phyloP scores from a whole-genome alignment of 257 asterid species.

The Eucommia ulmoides region DNA sequence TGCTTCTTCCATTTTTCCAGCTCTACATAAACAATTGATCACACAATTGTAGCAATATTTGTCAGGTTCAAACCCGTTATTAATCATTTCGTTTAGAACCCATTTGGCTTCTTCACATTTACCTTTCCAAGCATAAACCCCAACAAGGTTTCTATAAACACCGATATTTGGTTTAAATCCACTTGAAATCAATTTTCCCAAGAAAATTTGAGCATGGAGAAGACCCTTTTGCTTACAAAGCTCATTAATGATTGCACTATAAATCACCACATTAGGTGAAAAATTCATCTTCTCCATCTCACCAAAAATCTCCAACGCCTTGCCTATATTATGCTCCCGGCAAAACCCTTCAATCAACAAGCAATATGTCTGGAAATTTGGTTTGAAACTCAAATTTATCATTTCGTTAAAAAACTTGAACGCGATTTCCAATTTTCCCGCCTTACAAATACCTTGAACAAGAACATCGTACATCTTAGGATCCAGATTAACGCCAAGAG shows the following conservation, averaged over 20 bases:
- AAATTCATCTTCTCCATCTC: conserved; percentile 14
- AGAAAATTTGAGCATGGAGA: not conserved
- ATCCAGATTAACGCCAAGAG: conserved; percentile 1
- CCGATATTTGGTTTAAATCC: conserved; percentile 4
- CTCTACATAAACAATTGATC: conserved; percentile 7
- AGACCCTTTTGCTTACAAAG: conserved; percentile 6
- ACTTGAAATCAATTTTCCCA: conserved; percentile 7
- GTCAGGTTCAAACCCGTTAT: conserved; percentile 7
- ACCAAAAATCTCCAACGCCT: conserved; percentile 8
- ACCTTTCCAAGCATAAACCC: conserved; percentile 7
- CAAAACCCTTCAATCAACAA: conserved; percentile 13
- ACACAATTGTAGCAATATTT: conserved; percentile 7
- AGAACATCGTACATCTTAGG: conserved; percentile 3
- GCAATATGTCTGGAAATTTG: conserved; percentile 6
- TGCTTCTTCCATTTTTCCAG: conserved; percentile 8
- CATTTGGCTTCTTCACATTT: not conserved
- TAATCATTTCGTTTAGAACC: conserved; percentile 8
- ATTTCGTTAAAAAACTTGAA: conserved; percentile 7
- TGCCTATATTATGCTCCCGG: not conserved
- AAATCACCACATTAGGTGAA: conserved; percentile 5
- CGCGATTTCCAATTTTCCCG: conserved; percentile 12
- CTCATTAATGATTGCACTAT: conserved; percentile 5
- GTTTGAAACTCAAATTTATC: conserved; percentile 7
- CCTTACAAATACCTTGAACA: conserved; percentile 9
- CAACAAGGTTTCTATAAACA: conserved; percentile 7